Base-by-base conservation (phyloP, 179 eudicot genomes). In the Beta corolliflora region DNA sequence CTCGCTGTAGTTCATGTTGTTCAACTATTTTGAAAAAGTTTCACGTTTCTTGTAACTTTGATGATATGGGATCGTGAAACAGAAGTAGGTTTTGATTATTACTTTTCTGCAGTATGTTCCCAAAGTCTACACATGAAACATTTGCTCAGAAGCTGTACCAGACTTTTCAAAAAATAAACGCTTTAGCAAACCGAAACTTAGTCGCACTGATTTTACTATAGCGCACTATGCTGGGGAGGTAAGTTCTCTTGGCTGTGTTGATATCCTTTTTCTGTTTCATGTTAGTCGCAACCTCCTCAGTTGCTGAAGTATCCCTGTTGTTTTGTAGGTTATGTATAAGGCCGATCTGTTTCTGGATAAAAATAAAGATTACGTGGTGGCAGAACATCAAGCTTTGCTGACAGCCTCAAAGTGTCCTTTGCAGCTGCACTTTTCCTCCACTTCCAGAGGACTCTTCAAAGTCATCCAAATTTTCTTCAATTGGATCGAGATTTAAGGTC, bases 121-220 rank as follows among this genome's bases (percentile, higher is more conserved):
- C 99, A 10, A 94, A 91, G 87, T 91, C 99, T 80, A 94, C 96
- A 63, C 98, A 96, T 69, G 99, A 93, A 89, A 96, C 99, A 63
- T 96, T 96, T 89, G 94, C 99, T 66, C 99, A 96, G 85, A 96
- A 96, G 92, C 88, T 96, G 95, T 96, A 96, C 88, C 98, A 94
- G 91, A 96, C 98, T 41, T 96, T 94, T 75, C 94, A 85, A 89
- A 61, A 59, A 93, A 94, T 88, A 91, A 94, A 81, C 96, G 99
- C 67, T 96, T 96, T 82, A 90, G 85, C 90, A 96, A 96, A 90
- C 99, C 99, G 80, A 96, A 96, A 86, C 99, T 94, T 84, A 89
- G 98, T 77, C 90, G 96, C 81, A 94, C 99, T 73, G 89, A 91
- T 84, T 96, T 96, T 88, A 94, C 91, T 65, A 92, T 96, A 83